Percentiles rank a stretch among this genome's conserved stretches.
Evolutionary conservation across 768 basidiomycete species (phyloP).

Genomic region (Lentinula lateritia): DNA sequence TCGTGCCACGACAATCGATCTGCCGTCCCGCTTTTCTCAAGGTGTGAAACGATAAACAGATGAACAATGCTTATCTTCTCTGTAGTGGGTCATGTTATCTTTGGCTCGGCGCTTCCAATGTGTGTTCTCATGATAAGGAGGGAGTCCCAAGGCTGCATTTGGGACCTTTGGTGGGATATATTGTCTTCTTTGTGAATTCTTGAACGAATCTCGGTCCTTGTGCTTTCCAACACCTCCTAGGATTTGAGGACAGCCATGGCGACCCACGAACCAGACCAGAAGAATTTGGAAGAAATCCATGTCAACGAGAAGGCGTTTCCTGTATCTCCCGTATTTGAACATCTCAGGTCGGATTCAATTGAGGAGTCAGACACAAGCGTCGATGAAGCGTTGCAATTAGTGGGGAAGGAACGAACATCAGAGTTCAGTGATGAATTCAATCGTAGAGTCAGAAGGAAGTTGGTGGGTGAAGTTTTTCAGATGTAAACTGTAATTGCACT

Average conservation of each 20-base stretch:
- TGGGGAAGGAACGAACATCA: constrained; percentile 43
- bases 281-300: neutral
- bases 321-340: neutral
- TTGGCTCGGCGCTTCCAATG: neutral
- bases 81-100: neutral
- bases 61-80: neutral
- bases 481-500: neutral
- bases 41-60: neutral
- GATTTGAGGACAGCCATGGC: neutral
- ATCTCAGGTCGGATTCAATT: constrained; percentile 22
- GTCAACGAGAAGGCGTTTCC: neutral
- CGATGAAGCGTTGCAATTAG: constrained; percentile 55
- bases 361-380: constrained; percentile 35
- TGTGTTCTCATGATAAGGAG: constrained; percentile 6
- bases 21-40: too few species aligned
- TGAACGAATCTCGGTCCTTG: neutral
- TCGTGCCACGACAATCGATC: neutral
- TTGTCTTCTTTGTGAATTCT: neutral
- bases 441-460: constrained; percentile 47
- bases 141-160: neutral
- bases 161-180: neutral
- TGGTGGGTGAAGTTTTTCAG: constrained; percentile 31
- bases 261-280: neutral
- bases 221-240: neutral
- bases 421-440: constrained; percentile 63